These are phyloP conservation scores for Cnidoscolus chayamansa DNA, from an alignment of 441 rosid genomes.

Conservation along the genomic window DNA sequence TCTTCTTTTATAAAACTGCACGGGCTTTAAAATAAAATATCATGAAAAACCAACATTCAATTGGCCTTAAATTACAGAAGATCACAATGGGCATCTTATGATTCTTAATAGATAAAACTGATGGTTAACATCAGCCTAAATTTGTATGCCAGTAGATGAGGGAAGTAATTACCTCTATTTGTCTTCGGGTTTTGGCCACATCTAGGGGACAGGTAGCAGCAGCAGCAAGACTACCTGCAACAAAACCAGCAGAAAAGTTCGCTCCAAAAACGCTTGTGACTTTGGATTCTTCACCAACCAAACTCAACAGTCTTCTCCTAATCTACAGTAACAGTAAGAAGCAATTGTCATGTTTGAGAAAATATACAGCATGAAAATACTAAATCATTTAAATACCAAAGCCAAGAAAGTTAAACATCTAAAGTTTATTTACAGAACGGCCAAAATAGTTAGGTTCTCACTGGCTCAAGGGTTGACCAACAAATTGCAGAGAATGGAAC, in stretches of 20 bases:
- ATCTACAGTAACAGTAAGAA: conserved; percentile 37
- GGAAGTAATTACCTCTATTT: conserved; percentile 66
- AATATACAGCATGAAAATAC: background rate
- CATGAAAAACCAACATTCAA: background rate
- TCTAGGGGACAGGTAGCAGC: conserved; percentile 93
- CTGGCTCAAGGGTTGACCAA: conserved; percentile 96
- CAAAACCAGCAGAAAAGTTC: conserved; percentile 85
- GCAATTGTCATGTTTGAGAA: conserved; percentile 4
- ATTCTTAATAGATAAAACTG: background rate
- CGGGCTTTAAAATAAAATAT: background rate
- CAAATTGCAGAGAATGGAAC: conserved; percentile 97
- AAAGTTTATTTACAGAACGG: background rate
- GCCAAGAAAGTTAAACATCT: background rate
- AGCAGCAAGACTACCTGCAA: conserved; percentile 87
- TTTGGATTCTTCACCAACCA: conserved; percentile 67
- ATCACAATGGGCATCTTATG: background rate
- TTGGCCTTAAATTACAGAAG: background rate
- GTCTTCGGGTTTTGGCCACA: conserved; percentile 95
- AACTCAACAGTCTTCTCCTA: conserved; percentile 61
- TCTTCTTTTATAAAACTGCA: too few relatives aligned
- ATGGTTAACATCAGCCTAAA: conserved; percentile 4
- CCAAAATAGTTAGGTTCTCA: conserved; percentile 33
- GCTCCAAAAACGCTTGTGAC: conserved; percentile 59
- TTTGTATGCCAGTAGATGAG: background rate
- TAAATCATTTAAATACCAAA: background rate